phyloP scores from a whole-genome alignment of 2,329 filamentous ascomycete species.

The Cercospora zeae-maydis region DNA sequence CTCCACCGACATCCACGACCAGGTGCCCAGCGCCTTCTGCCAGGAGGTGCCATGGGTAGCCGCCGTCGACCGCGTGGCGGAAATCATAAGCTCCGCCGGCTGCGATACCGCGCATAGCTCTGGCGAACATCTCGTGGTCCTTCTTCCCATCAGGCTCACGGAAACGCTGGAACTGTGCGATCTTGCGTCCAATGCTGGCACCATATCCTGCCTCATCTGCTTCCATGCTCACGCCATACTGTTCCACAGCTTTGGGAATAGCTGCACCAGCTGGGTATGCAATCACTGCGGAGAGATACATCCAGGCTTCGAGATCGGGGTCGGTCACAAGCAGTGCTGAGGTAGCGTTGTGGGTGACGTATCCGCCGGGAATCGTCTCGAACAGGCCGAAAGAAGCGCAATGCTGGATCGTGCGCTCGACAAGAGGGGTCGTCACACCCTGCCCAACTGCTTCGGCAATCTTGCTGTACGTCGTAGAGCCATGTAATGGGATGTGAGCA shows the following conservation, averaged over 20 bases:
- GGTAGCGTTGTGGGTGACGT: slow-evolving; percentile 21
- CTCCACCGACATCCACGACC: slow-evolving; percentile 26
- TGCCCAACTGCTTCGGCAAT: slow-evolving; percentile 10
- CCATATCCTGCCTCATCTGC: slow-evolving; percentile 25
- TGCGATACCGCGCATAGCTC: slow-evolving; percentile 26
- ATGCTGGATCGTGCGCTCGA: slow-evolving; percentile 24
- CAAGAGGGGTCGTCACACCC: slow-evolving; percentile 17
- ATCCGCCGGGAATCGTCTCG: slow-evolving; percentile 14
- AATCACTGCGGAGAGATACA: slow-evolving; percentile 23
- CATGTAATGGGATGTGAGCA: slow-evolving; percentile 8
- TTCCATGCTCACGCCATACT: slow-evolving; percentile 24
- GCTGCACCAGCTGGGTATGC: slow-evolving; percentile 25
- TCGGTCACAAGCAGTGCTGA: slow-evolving; percentile 26
- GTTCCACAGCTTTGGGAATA: slow-evolving; percentile 22
- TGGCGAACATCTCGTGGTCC: slow-evolving; percentile 24
- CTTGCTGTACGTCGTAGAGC: slow-evolving; percentile 10
- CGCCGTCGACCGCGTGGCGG: slow-evolving; percentile 22
- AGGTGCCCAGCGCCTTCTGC: slow-evolving; percentile 12
- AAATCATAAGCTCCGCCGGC: slow-evolving; percentile 24
- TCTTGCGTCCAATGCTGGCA: slow-evolving; percentile 20
- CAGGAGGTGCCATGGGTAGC: slow-evolving; percentile 25
- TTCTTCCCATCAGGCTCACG: slow-evolving; percentile 24
- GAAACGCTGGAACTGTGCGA: slow-evolving; percentile 24
- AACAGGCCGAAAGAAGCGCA: slow-evolving; percentile 23
- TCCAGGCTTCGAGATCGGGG: slow-evolving; percentile 25